A percentile compares a stretch with the other conserved stretches of the same genome.
Evolutionary conservation across 805 yeast genomes (phyloP).

Genomic region (Trichomonascus vanleenenianus): DNA sequence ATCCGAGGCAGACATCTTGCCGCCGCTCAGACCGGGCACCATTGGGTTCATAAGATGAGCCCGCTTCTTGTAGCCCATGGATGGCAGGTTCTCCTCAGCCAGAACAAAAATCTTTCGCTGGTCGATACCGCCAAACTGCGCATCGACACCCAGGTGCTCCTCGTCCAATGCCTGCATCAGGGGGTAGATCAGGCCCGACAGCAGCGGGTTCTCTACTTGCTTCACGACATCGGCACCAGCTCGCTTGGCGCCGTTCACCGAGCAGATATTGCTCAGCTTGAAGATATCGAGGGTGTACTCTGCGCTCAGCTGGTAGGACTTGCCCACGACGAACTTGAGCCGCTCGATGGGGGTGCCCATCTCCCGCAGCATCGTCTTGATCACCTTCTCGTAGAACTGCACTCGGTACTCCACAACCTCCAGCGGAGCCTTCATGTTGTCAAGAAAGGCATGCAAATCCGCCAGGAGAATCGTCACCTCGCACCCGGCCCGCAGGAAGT

Average conservation of each 20-base stretch:
- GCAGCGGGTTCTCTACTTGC: constrained; percentile 89
- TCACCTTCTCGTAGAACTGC: constrained; percentile 73
- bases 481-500: constrained; percentile 92
- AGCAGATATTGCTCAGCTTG: constrained; percentile 72
- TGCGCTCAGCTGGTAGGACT: constrained; percentile 73
- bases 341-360: constrained; percentile 90
- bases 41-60: constrained; percentile 98
- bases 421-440: constrained; percentile 96
- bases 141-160: constrained; percentile 79
- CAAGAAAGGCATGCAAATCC: constrained; percentile 93
- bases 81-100: constrained; percentile 88
- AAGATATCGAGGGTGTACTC: constrained; percentile 86
- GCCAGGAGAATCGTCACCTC: constrained; percentile 88
- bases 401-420: constrained; percentile 88
- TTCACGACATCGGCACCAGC: constrained; percentile 99
- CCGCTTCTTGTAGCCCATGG: constrained; percentile 90
- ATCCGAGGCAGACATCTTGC: constrained; percentile 97
- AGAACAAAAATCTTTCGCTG: constrained; percentile 95
- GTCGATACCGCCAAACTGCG: constrained; percentile 98
- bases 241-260: constrained; percentile 94
- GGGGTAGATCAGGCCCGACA: constrained; percentile 92
- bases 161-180: constrained; percentile 98
- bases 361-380: constrained; percentile 77
- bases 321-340: constrained; percentile 76
- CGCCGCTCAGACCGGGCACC: constrained; percentile 97